Conservation (phyloP, 768 basidiomycete species). For the Suillus tomentosus region DNA sequence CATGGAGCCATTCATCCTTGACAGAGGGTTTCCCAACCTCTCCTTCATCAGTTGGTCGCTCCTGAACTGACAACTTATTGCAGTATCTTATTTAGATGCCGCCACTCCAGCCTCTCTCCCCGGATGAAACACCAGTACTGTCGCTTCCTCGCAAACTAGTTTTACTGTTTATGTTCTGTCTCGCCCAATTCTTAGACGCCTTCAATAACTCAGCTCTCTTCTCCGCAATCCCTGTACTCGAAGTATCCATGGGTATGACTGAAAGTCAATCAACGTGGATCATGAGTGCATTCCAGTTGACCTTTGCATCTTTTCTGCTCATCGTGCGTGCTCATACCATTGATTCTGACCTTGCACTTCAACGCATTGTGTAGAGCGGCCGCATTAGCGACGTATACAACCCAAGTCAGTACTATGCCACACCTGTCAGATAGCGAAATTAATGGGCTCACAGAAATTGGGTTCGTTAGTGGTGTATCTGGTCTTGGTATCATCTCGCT, state of each 20-base stretch:
- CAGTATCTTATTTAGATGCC: conserved; percentile 15
- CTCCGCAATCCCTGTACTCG: conserved; percentile 41
- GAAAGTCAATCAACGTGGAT: conserved; percentile 39
- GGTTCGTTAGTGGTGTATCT: conserved; percentile 44
- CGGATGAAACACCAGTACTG: conserved; percentile 10
- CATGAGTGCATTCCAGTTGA: conserved; percentile 42
- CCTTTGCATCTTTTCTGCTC: conserved; percentile 45
- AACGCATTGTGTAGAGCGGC: conserved; percentile 33
- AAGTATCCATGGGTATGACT: conserved; percentile 21
- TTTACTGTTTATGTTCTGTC: conserved; percentile 41
- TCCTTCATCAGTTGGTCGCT: not conserved
- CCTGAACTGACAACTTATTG: not conserved
- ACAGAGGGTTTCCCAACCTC: not conserved
- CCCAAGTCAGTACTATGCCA: conserved; percentile 34
- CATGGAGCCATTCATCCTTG: not conserved
- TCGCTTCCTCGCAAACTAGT: conserved; percentile 29
- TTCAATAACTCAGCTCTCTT: conserved; percentile 45
- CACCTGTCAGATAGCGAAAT: not conserved
- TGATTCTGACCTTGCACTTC: not conserved
- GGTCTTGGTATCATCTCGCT: conserved; percentile 46
- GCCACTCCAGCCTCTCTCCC: not conserved
- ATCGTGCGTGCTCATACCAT: conserved; percentile 27
- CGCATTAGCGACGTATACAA: conserved; percentile 41
- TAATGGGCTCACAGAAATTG: conserved; percentile 30
- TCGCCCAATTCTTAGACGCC: conserved; percentile 46